Conservation (phyloP, 2,329 filamentous ascomycete genomes). For the Cercospora zeina region DNA sequence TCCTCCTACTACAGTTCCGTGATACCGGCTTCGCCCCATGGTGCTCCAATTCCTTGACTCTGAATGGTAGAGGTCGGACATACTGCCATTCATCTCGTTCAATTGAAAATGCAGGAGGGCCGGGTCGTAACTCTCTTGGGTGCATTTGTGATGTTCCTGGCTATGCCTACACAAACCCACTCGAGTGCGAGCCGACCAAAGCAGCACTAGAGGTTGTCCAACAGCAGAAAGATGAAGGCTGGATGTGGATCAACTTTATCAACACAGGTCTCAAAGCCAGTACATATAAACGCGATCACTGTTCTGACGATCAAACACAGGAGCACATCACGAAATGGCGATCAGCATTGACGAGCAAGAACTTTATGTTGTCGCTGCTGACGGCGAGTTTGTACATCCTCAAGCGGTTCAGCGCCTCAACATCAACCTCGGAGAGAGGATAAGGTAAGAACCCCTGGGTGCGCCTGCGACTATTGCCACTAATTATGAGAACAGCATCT, state of each 20-base stretch:
- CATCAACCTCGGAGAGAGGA: conserved; percentile 21
- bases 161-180: conserved; percentile 22
- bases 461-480: neutral
- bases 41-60: conserved; percentile 21
- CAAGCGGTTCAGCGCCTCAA: conserved; percentile 21
- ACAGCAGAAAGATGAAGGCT: conserved; percentile 20
- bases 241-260: conserved; percentile 25
- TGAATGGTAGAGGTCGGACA: conserved; percentile 21
- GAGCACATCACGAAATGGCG: conserved; percentile 26
- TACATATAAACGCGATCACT: neutral
- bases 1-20: conserved; percentile 16
- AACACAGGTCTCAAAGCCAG: conserved; percentile 7
- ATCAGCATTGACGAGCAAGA: conserved; percentile 26
- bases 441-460: neutral
- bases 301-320: neutral
- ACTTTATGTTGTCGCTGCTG: conserved; percentile 29
- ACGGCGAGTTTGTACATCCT: conserved; percentile 28
- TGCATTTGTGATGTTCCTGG: conserved; percentile 20
- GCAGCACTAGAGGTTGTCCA: conserved; percentile 24
- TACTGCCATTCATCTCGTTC: conserved; percentile 8
- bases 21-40: conserved; percentile 24
- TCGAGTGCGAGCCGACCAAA: conserved; percentile 23
- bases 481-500: conserved; percentile 10
- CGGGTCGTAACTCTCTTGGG: conserved; percentile 18
- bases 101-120: conserved; percentile 7